A percentile compares a stretch with the other conserved stretches of the same genome.
Evolutionary conservation across 2,329 filamentous ascomycete species (phyloP).

Genomic region (Bipolaris bicolor): DNA sequence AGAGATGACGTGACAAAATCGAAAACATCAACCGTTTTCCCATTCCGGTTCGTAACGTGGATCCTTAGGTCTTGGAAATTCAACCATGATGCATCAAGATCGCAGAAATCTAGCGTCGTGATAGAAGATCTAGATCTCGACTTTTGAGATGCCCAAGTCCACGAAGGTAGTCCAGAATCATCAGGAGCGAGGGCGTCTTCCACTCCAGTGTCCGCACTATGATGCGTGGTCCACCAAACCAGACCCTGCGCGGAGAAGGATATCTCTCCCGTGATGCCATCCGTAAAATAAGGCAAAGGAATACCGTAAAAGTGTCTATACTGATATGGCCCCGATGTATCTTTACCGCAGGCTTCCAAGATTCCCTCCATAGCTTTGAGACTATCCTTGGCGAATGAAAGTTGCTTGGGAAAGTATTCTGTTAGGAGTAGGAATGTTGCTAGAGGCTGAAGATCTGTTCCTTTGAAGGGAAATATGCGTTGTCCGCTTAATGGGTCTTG

Average conservation of each 20-base stretch:
- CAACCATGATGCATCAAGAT: no score
- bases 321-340: no score
- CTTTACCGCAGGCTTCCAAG: not conserved
- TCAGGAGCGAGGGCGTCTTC: no score
- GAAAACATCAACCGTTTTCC: not conserved
- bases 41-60: not conserved
- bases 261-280: no score
- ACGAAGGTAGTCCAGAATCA: not conserved
- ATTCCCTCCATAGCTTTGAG: slow-evolving; percentile 7
- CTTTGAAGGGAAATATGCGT: no score
- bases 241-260: not conserved
- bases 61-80: not conserved
- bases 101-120: not conserved
- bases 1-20: not conserved
- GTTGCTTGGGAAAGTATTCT: not conserved
- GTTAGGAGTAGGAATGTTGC: no score
- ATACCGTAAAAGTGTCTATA: slow-evolving; percentile 7
- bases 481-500: no score
- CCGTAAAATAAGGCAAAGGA: not conserved
- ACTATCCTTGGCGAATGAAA: slow-evolving; percentile 1
- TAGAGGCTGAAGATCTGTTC: no score
- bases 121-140: no score
- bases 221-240: not conserved
- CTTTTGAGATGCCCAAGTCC: not conserved
- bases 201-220: not conserved